phyloP scores from a whole-genome alignment of 164 flowering plant species.

The Sextonia rubra region DNA sequence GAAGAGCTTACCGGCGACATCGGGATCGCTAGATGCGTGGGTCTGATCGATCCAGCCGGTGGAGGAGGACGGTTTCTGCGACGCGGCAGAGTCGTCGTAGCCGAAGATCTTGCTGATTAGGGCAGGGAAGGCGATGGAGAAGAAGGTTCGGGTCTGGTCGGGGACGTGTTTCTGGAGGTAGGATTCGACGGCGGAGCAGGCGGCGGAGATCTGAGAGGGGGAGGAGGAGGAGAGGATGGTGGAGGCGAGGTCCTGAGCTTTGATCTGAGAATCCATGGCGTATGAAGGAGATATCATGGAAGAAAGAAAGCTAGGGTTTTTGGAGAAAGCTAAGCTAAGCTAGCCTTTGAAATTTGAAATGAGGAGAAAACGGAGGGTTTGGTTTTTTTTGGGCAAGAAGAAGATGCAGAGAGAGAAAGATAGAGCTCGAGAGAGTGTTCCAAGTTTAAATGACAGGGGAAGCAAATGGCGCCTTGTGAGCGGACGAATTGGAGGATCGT shows the following conservation, averaged over 20 bases:
- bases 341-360: no score
- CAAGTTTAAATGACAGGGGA: conserved; percentile 27
- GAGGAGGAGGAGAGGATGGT: conserved; percentile 47
- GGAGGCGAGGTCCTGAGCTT: conserved; percentile 59
- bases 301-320: not conserved
- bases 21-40: conserved; percentile 31
- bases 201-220: conserved; percentile 45
- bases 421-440: conserved; percentile 4
- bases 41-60: conserved; percentile 62
- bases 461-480: conserved; percentile 50
- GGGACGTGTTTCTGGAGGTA: conserved; percentile 54
- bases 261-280: conserved; percentile 57
- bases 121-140: conserved; percentile 70
- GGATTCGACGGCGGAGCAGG: conserved; percentile 52
- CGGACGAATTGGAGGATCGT: not conserved
- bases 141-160: conserved; percentile 73
- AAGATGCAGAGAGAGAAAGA: not conserved
- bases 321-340: conserved; percentile 14
- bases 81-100: conserved; percentile 38
- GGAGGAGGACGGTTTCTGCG: conserved; percentile 13
- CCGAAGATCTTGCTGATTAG: conserved; percentile 74
- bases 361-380: not conserved
- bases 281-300: conserved; percentile 49
- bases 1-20: conserved; percentile 31
- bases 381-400: not conserved